These are phyloP conservation scores for Trypanosoma congolense DNA, from an alignment of 208 protist genomes.

Conservation along the genomic window DNA sequence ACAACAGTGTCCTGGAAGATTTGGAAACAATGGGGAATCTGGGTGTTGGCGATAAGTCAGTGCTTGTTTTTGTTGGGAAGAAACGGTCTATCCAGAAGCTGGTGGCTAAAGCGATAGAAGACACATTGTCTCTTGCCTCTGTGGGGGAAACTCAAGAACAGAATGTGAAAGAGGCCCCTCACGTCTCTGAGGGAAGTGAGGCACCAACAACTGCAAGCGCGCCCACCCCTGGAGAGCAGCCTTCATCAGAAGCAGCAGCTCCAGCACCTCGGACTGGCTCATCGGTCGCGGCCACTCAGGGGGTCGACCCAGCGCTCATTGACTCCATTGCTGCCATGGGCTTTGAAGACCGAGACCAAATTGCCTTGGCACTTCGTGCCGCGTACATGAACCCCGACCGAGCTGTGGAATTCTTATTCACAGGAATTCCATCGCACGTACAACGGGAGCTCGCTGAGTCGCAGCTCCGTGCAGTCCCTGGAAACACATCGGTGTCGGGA, in stretches of 20 bases:
- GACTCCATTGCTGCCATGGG: conserved; percentile 82
- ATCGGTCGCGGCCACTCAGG: conserved; percentile 7
- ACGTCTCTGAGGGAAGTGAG: background rate
- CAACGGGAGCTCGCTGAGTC: conserved; percentile 15
- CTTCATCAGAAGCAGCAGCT: background rate
- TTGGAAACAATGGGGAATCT: conserved; percentile 46
- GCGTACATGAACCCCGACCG: conserved; percentile 85
- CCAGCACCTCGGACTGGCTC: too few relatives aligned
- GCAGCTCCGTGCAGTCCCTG: background rate
- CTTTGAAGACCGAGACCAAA: conserved; percentile 72
- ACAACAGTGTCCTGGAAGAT: conserved; percentile 63
- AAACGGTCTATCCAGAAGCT: conserved; percentile 62
- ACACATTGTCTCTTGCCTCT: conserved; percentile 1
- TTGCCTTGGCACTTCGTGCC: conserved; percentile 70
- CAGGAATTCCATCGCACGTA: conserved; percentile 58
- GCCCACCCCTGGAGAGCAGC: background rate
- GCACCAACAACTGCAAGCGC: background rate
- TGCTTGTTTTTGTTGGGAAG: conserved; percentile 65
- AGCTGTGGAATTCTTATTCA: conserved; percentile 84
- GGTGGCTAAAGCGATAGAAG: background rate
- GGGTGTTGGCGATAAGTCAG: conserved; percentile 41
- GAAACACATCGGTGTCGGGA: background rate
- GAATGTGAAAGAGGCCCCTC: background rate
- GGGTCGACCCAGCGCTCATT: conserved; percentile 53
- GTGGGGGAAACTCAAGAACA: background rate